Conservation (phyloP, 2,329 filamentous ascomycete genomes). For the Diplodia corticola region DNA sequence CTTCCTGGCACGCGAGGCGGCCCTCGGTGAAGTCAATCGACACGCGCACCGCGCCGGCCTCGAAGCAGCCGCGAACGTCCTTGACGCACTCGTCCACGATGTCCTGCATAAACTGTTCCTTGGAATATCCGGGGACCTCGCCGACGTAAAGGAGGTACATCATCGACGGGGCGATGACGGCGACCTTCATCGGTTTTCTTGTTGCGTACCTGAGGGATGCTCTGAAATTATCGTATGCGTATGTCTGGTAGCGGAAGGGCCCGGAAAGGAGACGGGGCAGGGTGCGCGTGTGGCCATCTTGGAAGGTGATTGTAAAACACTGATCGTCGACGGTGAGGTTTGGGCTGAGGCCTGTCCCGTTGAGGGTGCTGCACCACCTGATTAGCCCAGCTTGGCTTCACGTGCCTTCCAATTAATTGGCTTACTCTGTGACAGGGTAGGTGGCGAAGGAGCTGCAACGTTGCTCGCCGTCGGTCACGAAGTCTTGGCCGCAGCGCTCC, state of each 20-base stretch:
- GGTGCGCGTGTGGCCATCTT: constrained; percentile 21
- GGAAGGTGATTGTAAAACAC: constrained; percentile 21
- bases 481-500: constrained; percentile 17
- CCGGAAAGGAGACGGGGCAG: constrained; percentile 16
- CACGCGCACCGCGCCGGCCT: constrained; percentile 16
- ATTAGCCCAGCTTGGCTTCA: background rate
- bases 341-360: constrained; percentile 10
- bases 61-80: constrained; percentile 20
- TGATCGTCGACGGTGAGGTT: constrained; percentile 20
- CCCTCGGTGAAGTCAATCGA: constrained; percentile 23
- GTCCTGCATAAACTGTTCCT: constrained; percentile 19
- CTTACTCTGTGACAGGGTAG: constrained; percentile 21
- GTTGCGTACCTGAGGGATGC: constrained; percentile 5
- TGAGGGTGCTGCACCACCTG: constrained; percentile 10
- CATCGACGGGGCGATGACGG: constrained; percentile 21
- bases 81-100: constrained; percentile 21
- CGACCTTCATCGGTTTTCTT: constrained; percentile 18
- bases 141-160: constrained; percentile 22
- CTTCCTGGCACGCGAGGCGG: constrained; percentile 18
- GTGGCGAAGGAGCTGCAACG: constrained; percentile 21
- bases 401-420: background rate
- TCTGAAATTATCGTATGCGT: constrained; percentile 13
- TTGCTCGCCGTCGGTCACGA: constrained; percentile 19
- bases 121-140: constrained; percentile 21
- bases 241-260: constrained; percentile 21